Evolutionary conservation across 1,284 basidiomycete genomes (phyloP).

Genomic region (Trichosporon sp.): DNA sequence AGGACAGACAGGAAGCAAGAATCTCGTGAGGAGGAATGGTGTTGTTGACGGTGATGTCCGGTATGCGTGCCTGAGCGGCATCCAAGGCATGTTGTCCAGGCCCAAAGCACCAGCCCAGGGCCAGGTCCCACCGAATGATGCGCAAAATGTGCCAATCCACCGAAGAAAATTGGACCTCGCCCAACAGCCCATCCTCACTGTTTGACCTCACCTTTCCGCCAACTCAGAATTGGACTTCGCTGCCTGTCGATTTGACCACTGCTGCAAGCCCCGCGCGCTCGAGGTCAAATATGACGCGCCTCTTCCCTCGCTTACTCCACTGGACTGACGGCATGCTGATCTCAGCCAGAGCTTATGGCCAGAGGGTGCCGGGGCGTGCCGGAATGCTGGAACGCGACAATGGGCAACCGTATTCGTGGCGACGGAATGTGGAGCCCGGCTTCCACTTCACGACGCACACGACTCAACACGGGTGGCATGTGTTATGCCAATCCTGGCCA

Average conservation of each 20-base stretch:
- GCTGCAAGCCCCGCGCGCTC: not conserved
- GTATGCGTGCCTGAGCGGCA: not conserved
- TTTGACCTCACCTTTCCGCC: not conserved
- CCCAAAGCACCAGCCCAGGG: not conserved
- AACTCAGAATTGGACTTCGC: not conserved
- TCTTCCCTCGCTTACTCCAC: not conserved
- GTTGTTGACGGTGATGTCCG: not conserved
- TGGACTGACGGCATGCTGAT: not conserved
- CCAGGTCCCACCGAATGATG: not conserved
- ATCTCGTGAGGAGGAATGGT: not conserved
- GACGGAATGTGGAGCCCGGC: not conserved
- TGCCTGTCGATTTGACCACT: not conserved
- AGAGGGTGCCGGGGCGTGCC: not conserved
- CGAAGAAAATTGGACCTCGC: not conserved
- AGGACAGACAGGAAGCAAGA: not conserved
- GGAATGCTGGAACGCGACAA: conserved; percentile 8
- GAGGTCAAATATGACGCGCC: too few species aligned
- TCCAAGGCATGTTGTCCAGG: not conserved
- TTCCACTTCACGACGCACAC: not conserved
- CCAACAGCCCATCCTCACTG: not conserved
- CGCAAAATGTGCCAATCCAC: conserved; percentile 5
- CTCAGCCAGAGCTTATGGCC: not conserved
- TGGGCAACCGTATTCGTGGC: not conserved
- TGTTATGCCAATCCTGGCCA: not conserved
- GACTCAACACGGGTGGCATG: not conserved